These are phyloP conservation scores for Clonostachys rosea DNA, from an alignment of 2,329 filamentous ascomycete genomes.

Conservation along the genomic window DNA sequence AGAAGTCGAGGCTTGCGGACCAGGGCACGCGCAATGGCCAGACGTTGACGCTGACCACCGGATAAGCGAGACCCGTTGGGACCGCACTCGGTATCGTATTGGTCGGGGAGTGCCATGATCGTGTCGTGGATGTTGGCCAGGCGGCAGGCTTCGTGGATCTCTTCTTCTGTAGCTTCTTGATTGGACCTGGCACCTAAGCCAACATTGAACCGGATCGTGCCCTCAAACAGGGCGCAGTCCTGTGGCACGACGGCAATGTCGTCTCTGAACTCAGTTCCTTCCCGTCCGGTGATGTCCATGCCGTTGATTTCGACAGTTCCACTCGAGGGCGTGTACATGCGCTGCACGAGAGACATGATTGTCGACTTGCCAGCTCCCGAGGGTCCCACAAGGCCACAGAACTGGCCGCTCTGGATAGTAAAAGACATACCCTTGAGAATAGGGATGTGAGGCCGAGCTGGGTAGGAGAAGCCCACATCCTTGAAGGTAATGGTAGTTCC, in stretches of 20 bases:
- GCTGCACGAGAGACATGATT: conserved; percentile 50
- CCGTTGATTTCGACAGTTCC: conserved; percentile 40
- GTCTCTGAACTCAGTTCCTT: conserved; percentile 40
- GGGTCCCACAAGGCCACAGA: conserved; percentile 60
- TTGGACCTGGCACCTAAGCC: conserved; percentile 48
- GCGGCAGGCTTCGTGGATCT: conserved; percentile 62
- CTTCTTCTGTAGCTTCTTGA: conserved; percentile 48
- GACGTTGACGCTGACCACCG: conserved; percentile 73
- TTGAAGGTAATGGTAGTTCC: conserved; percentile 48
- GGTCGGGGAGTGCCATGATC: conserved; percentile 56
- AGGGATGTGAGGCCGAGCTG: conserved; percentile 51
- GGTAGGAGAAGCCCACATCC: conserved; percentile 61
- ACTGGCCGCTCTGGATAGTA: conserved; percentile 52
- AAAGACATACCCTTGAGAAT: conserved; percentile 54
- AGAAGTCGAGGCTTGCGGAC: conserved; percentile 68
- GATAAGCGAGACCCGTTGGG: conserved; percentile 72
- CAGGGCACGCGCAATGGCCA: conserved; percentile 74
- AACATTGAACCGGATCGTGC: conserved; percentile 51
- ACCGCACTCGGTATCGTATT: conserved; percentile 63
- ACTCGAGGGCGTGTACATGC: conserved; percentile 38
- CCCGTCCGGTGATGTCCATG: conserved; percentile 34
- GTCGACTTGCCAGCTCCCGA: conserved; percentile 66
- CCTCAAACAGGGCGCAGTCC: conserved; percentile 53
- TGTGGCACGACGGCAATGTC: conserved; percentile 53
- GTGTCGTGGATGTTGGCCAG: conserved; percentile 68